Evolutionary conservation across 306 rosid species (phyloP), one percentile per base, ranked within the genome.

Genomic region (Neltuma alba): DNA sequence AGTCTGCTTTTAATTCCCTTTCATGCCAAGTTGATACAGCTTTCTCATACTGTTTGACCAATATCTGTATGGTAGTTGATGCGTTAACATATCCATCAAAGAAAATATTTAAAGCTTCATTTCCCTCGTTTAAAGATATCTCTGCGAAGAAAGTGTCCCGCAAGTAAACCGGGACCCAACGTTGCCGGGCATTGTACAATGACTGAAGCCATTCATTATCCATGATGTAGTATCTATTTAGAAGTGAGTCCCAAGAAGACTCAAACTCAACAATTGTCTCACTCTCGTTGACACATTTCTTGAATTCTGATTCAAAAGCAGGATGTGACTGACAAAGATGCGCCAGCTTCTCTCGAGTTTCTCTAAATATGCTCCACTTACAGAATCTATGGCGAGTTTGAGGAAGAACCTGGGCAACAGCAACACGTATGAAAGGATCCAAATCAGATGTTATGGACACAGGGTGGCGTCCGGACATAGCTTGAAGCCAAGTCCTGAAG

Each of bases 201-300:
- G 89, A 88, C 76, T 82, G 97, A 80, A 94, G 93, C 98, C 98
- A 94, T 75, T 92, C 96, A 76, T 94, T 88, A 77, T 92, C 93
- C 92, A 86, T 80, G 81, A 85, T 21, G 77, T 77, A 84, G 88
- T 90, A 89, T 77, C 88, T 87, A 74, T 86, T 87, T 79, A 94
- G 78, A 74, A 92, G 87, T n/a, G 92, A 84, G 33, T 44, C 84
- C 98, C 98, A 94, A 50, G 76, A 76, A 44, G 94, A 89, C 82
- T 94, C 98, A 77, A 94, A 94, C 70, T 87, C 94, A 58, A 87
- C 87, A 80, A 82, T 79, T 38, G 93, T 89, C 84, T 84, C 94
- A 20, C 86, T 82, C 78, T 87, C 93, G 45, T 79, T 73, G 65
- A 94, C 77, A 58, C 94, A 92, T 82, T 85, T 89, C 76, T 41